Evolutionary conservation across 208 protist genomes (phyloP), one percentile per base, ranked within the genome.

Genomic region (Herpetomonas muscarum): DNA sequence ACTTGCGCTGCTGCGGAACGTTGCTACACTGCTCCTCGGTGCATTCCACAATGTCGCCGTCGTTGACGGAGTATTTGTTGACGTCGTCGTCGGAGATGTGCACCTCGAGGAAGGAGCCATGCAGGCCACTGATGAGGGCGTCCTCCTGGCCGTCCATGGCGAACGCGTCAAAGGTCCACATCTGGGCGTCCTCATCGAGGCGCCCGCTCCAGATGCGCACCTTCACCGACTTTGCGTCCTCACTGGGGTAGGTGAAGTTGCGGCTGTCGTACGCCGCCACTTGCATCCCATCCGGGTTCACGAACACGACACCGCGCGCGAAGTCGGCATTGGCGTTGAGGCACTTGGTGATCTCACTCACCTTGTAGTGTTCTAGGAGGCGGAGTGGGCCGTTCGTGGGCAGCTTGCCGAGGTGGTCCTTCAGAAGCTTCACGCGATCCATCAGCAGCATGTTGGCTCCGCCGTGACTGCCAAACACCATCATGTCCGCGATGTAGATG

Each of bases 31-130:
- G 41, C 64, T 77, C 64, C 25, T 70, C 70, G n/a, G 74, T 54
- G 60, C 87, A 93, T 51, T 88, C 83, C 22, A 94, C 50, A 61
- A 94, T 91, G 65, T 94, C 81, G 60, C 87, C 87, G 49, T 94
- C 83, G 67, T 94, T 91, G 56, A 94, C 82, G n/a, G 66, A 60
- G 55, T 77, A 56, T 6, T 54, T 47, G 15, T 70, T 63, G 1
- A 94, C 87, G 17, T 81, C 73, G 5, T 37, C 55, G 56, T 91
- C 76, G 21, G 51, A 52, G 47, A 94, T 87, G 32, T 79, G 30
- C 21, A 91, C 77, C 7, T 63, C 68, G 10, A 80, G 52, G 15
- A 36, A 47, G 25, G 42, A 34, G 21, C 49, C 53, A 29, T 57
- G 58, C 0, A 44, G 50, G 31, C 46, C 64, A 30, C 66, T 63